Evolutionary conservation across 768 basidiomycete genomes (phyloP).

Genomic region (Xerocomus brunneocitrinus): DNA sequence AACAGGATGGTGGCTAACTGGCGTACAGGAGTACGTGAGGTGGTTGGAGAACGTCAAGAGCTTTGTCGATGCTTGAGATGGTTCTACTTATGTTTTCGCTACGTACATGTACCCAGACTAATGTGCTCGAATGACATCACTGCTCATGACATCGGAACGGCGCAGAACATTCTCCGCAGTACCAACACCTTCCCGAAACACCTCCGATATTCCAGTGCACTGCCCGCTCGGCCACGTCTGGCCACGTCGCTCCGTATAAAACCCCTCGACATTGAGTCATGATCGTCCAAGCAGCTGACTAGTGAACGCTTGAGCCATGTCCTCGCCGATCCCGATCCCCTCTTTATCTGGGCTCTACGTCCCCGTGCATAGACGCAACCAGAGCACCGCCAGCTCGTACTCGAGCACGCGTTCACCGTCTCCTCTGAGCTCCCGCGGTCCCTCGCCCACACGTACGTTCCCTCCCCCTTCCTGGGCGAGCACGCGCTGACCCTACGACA

Average conservation of each 20-base stretch:
- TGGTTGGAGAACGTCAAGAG: conserved; percentile 82
- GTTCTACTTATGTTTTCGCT: conserved; percentile 3
- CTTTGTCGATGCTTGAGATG: conserved; percentile 63
- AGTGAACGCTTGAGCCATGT: conserved; percentile 15
- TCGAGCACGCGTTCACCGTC: conserved; percentile 15
- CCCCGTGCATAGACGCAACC: conserved; percentile 37
- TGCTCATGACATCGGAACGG: conserved; percentile 8
- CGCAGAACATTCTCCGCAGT: conserved; percentile 17
- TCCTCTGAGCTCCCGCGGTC: conserved; percentile 5
- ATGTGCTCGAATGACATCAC: conserved; percentile 18
- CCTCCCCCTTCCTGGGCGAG: too few relatives aligned
- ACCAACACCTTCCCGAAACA: neutral
- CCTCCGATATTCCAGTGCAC: neutral
- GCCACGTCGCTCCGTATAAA: conserved; percentile 2
- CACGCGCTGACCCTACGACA: too few relatives aligned
- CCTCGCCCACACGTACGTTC: conserved; percentile 4
- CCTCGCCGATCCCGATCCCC: conserved; percentile 16
- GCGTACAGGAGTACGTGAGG: conserved; percentile 76
- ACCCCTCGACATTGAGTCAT: neutral
- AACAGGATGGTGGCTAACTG: conserved; percentile 5
- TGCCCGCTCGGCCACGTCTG: neutral
- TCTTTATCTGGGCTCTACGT: conserved; percentile 39
- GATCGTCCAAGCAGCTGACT: too few relatives aligned
- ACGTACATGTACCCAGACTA: neutral
- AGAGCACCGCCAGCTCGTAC: conserved; percentile 11